Evolutionary conservation across 2,329 filamentous ascomycete species (phyloP), one percentile per base, ranked within the genome.

Genomic region (Alternaria incomplexa): DNA sequence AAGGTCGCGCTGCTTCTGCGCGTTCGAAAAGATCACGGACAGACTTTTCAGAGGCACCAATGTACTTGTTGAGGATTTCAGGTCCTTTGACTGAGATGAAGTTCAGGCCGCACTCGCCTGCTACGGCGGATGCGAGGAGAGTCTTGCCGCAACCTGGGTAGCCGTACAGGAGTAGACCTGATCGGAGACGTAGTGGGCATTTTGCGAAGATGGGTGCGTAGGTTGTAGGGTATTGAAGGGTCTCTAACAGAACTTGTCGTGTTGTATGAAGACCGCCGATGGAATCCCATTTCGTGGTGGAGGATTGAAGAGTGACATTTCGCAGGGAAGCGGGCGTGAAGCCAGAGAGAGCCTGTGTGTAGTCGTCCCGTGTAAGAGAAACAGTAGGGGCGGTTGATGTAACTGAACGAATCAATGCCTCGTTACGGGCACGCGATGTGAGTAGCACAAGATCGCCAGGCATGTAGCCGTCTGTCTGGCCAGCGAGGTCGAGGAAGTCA

Each of bases 11-110:
- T 4, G 96, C 95, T 75, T 91, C 90, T 0, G 96, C 96, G 45
- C 96, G 89, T 77, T 97, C 95, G 74, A 99, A 99, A 1, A 99
- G 85, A 78, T 99, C 96, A 45, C 96, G 90, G 7, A 99, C 94
- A 64, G 90, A 93, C 85, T 99, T 99, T 76, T 99, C 96, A 26
- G 92, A 97, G 1, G 96, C 96, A 75, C 96, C 96, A 62, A 99
- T 99, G 79, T 99, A 99, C 82, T 99, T 99, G 85, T 99, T 99
- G 58, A 99, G 83, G 62, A 99, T 98, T 80, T 99, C 96, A 0
- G 96, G 96, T 0, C 96, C 96, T 82, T 99, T 99, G 75, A 99
- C 96, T 44, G 91, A 94, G 80, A 99, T 99, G 81, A 99, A 99
- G 80, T 99, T 99, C 64, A 99, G 89, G 0, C 95, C 95, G 75